Evolutionary conservation across 2,329 filamentous ascomycete genomes (phyloP).

Genomic region (Botrytis cinerea): DNA sequence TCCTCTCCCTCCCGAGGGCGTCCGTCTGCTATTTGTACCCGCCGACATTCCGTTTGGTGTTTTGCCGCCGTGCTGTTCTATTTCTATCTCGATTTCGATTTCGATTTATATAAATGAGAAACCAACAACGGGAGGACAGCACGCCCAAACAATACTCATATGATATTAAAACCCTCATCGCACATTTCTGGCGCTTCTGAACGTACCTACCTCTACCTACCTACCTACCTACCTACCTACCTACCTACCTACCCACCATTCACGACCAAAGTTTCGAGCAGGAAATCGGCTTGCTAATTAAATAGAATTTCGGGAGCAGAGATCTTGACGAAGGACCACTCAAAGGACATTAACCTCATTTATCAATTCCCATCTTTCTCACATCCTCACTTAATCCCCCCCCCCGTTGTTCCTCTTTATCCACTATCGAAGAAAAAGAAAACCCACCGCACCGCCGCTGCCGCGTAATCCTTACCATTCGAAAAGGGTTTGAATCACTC

Average conservation of each 20-base stretch:
- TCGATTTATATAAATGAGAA: background rate
- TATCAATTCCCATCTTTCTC: background rate
- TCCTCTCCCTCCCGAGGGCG: background rate
- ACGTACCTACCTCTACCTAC: too few relatives aligned
- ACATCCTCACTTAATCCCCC: background rate
- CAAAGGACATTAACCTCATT: conserved; percentile 1
- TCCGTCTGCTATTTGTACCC: background rate
- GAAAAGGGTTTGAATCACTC: conserved; percentile 8
- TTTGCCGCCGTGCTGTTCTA: background rate
- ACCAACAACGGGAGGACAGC: background rate
- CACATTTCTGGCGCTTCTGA: background rate
- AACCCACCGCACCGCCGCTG: conserved; percentile 4
- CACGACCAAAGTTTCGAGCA: background rate
- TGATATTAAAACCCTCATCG: background rate
- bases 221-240: too few relatives aligned
- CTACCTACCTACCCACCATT: background rate
- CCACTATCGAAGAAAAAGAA: background rate
- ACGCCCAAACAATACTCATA: background rate
- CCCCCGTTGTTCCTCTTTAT: background rate
- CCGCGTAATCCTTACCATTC: conserved; percentile 13
- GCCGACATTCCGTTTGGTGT: background rate
- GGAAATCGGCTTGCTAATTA: background rate
- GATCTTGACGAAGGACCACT: background rate
- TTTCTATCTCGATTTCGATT: background rate
- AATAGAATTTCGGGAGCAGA: background rate